A percentile compares a stretch with the other conserved stretches of the same genome.
These are phyloP conservation scores for Gossypium sturtianum DNA, from an alignment of 345 rosid genomes.

Conservation along the genomic window DNA sequence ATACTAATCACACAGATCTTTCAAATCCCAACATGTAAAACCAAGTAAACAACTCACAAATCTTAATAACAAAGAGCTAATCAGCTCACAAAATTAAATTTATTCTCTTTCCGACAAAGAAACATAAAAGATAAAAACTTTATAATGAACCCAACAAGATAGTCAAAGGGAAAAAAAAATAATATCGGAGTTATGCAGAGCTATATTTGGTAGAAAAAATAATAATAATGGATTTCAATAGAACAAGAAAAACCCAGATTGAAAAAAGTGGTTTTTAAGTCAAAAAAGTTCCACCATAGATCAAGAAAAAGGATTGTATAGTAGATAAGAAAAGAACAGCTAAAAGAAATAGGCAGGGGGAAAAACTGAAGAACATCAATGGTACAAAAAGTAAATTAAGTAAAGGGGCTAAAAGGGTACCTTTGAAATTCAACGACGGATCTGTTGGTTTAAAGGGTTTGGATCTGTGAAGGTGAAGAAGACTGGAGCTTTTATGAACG, in stretches of 20 bases:
- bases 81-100: not conserved
- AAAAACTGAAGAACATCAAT: not conserved
- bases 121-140: not conserved
- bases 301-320: not conserved
- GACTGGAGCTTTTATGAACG: not conserved
- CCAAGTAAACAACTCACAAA: not conserved
- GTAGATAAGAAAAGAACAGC: not conserved
- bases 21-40: not conserved
- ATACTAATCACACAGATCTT: not conserved
- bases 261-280: not conserved
- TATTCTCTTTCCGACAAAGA: not conserved
- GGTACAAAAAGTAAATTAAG: not conserved
- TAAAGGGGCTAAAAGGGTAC: not conserved
- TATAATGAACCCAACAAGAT: not conserved
- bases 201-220: not conserved
- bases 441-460: not conserved
- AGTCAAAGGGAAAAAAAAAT: not conserved
- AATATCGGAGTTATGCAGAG: not conserved
- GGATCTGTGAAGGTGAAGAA: not conserved
- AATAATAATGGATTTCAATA: not conserved
- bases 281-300: not conserved
- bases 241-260: not conserved
- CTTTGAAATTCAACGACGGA: not conserved
- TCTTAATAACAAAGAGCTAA: not conserved
- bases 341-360: not conserved